Percentiles rank a stretch among this genome's conserved stretches.
Conservation (phyloP, 1,284 basidiomycete species). For the Moniliophthora roreri region DNA sequence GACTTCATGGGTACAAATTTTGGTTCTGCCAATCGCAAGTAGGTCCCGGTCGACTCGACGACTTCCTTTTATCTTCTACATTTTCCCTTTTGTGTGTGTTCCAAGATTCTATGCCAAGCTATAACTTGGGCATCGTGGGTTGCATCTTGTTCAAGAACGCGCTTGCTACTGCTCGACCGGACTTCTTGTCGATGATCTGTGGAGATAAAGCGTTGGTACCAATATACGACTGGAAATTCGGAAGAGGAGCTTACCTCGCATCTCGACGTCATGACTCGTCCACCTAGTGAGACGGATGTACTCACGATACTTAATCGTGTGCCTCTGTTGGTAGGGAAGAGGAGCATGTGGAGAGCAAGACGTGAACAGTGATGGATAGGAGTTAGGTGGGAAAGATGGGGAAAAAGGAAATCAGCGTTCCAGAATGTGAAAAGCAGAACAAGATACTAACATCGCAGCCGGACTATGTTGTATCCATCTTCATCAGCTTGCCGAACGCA, state of each 20-base stretch:
- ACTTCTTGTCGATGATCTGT: conserved; percentile 56
- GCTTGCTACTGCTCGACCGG: conserved; percentile 58
- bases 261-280: conserved; percentile 63
- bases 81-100: no score
- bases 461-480: no score
- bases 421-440: neutral
- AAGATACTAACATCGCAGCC: conserved; percentile 51
- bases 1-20: no score
- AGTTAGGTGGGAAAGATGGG: neutral
- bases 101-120: no score
- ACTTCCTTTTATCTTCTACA: no score
- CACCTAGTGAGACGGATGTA: conserved; percentile 64
- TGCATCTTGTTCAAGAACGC: conserved; percentile 71
- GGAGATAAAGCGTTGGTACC: conserved; percentile 12
- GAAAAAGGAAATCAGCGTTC: neutral
- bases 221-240: conserved; percentile 7
- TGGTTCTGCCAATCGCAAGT: no score
- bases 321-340: conserved; percentile 39
- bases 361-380: neutral
- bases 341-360: neutral
- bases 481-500: no score
- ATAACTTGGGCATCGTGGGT: conserved; percentile 38
- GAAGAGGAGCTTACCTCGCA: conserved; percentile 51
- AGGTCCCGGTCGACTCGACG: no score
- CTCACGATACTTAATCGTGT: conserved; percentile 56